Base-by-base conservation (phyloP, 306 rosid genomes). In the Phaseolus lunatus region DNA sequence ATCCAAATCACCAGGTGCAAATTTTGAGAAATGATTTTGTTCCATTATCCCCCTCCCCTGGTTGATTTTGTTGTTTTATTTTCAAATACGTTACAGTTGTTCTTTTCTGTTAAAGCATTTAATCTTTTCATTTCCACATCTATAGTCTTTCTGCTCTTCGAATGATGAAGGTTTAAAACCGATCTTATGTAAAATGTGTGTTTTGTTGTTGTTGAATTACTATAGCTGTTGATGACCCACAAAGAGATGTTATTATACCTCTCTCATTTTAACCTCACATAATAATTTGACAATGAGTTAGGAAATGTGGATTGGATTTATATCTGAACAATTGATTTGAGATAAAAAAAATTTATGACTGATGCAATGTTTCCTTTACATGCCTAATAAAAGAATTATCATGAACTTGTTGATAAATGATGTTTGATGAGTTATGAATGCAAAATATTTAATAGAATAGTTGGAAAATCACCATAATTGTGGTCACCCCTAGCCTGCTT, bases 1-100 rank as follows among this genome's bases (percentile, higher is more conserved):
- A 13, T 45, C 80, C 19, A 73, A 79, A 50, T 70, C 81, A 75
- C 85, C 86, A 74, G 94, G 97, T 89, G 83, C 64, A 70, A 8
- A 71, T 57, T 82, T 69, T 39, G 15, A 41, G 20, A 50, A 31
- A 45, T 18, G 43, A 64, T 22, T 69, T 52, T 57, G 26, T 69
- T 75, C 48, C 52, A 20, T 61, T 43, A 18, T 41, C 35, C 9
- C 19, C 13, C 44, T 22, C 8, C 15, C 27, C 56, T 1, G 2
- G 45, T 3, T 7, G 39, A 52, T n/a, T 33, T 26, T 39, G 18
- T 43, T 47, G n/a, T 54, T 50, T 70, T 76, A 50, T 67, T 57
- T 67, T 20, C 53, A 59, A 56, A 52, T 49, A 56, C 15, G 61
- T 31, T 47, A 1, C 35, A 9, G 35, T 44, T n/a, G 48, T 22